Evolutionary conservation across 2,329 filamentous ascomycete species (phyloP), one percentile per base, ranked within the genome.

Genomic region (Tetracladium maxilliforme): DNA sequence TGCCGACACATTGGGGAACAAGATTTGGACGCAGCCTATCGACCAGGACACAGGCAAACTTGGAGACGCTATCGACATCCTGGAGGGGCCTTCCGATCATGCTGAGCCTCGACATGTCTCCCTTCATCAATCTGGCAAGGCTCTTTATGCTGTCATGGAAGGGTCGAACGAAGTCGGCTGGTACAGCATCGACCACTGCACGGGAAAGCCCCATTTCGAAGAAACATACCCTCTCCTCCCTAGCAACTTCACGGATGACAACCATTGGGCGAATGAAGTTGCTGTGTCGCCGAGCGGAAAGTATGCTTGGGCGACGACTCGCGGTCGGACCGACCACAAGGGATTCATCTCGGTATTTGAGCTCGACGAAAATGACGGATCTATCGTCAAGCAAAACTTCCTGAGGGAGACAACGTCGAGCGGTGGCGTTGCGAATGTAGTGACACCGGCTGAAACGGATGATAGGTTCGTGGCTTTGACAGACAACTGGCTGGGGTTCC

Each of bases 1-100:
- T 8, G 56, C 58, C 12, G 58, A 62, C 33, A 50, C 58, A 33
- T 42, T 42, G 14, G 56, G 51, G 25, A 59, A 62, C 38, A 52
- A 53, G 28, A 49, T 50, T 16, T 48, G 43, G 46, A 40, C 43
- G 10, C 47, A 49, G 24, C 21, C 19, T 2, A 33, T 44, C 11
- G 20, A 34, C 25, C 16, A 29, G 12, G 13, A 14, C 3, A 34
- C 30, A 6, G 32, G 30, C 2, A 28, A 33, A 16, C 32, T 28
- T 3, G 28, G 18, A 9, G 31, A 29, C 22, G 3, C 26, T 5
- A 31, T 30, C 19, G 28, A 28, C 4, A 29, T 29, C n/a, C n/a
- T n/a, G n/a, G n/a, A n/a, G n/a, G n/a, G n/a, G n/a, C n/a, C n/a
- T n/a, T n/a, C n/a, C n/a, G n/a, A n/a, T n/a, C n/a, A n/a, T n/a